A percentile compares a stretch with the other conserved stretches of the same genome.
phyloP scores from a whole-genome alignment of 371 early-diverging fungal genomes.

The Blyttiomyces sp. region DNA sequence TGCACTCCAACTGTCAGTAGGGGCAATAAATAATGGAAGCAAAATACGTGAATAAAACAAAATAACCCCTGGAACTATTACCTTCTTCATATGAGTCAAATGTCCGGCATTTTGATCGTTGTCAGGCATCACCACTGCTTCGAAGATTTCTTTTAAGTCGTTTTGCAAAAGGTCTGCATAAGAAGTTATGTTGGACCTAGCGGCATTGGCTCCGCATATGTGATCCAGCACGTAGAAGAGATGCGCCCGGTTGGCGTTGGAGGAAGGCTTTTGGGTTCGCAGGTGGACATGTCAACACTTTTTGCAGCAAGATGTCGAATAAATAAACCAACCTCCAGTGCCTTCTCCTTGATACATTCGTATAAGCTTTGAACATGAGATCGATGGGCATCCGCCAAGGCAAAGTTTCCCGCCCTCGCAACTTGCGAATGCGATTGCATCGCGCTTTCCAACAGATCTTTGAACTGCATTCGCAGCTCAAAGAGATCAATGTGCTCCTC shows the following conservation, averaged over 20 bases:
- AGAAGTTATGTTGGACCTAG: background rate
- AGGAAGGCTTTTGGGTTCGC: background rate
- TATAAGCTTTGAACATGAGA: background rate
- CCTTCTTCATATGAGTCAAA: too few relatives aligned
- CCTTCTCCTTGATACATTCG: background rate
- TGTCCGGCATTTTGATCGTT: too few relatives aligned
- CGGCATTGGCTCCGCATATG: background rate
- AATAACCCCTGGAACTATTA: too few relatives aligned
- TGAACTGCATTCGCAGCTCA: background rate
- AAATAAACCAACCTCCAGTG: background rate
- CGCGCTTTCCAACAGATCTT: background rate
- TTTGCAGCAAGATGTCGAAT: background rate
- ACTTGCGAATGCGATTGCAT: background rate
- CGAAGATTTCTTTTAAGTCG: background rate
- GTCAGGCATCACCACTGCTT: background rate
- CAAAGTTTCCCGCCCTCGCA: background rate
- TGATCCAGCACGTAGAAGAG: background rate
- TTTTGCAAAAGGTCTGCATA: background rate
- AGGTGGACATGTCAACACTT: background rate
- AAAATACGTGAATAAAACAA: too few relatives aligned
- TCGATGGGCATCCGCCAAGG: background rate
- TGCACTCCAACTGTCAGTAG: too few relatives aligned
- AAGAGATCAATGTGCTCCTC: background rate
- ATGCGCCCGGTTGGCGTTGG: background rate
- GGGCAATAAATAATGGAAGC: too few relatives aligned